Conservation (phyloP, 331 rosid genomes). For the Arachis monticola region DNA sequence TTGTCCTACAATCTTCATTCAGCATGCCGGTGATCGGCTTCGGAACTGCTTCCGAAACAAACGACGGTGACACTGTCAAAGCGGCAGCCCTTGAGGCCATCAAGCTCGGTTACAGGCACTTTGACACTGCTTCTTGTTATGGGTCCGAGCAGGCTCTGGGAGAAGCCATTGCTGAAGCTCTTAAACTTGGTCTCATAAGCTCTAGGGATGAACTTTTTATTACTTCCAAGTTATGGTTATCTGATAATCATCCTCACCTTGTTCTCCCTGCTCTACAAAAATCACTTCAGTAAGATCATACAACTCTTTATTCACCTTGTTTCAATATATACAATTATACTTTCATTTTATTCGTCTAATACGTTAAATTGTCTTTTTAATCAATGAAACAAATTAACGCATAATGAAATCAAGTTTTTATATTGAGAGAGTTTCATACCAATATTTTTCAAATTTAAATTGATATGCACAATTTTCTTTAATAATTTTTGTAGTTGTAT, state of each 20-base stretch:
- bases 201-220: constrained; percentile 57
- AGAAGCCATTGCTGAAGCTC: constrained; percentile 55
- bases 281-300: constrained; percentile 49
- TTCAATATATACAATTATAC: too few species aligned
- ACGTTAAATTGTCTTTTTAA: too few species aligned
- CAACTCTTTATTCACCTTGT: background rate
- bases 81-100: constrained; percentile 53
- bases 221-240: too few species aligned
- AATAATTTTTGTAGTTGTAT: too few species aligned
- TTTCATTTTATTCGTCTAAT: too few species aligned
- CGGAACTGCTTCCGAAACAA: constrained; percentile 44
- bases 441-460: too few species aligned
- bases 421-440: too few species aligned
- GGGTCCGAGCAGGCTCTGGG: constrained; percentile 56
- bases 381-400: too few species aligned
- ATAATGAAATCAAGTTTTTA: too few species aligned
- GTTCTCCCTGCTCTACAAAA: constrained; percentile 39
- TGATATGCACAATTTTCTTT: background rate
- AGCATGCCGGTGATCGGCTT: constrained; percentile 51
- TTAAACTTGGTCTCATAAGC: constrained; percentile 44
- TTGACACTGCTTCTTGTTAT: constrained; percentile 59
- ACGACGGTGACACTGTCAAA: constrained; percentile 27
- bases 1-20: constrained; percentile 38
- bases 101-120: constrained; percentile 58
- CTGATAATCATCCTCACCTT: too few species aligned